A percentile compares a stretch with the other conserved stretches of the same genome.
Evolutionary conservation across 148 eudicot genomes (phyloP).

Genomic region (Selenicereus undatus): DNA sequence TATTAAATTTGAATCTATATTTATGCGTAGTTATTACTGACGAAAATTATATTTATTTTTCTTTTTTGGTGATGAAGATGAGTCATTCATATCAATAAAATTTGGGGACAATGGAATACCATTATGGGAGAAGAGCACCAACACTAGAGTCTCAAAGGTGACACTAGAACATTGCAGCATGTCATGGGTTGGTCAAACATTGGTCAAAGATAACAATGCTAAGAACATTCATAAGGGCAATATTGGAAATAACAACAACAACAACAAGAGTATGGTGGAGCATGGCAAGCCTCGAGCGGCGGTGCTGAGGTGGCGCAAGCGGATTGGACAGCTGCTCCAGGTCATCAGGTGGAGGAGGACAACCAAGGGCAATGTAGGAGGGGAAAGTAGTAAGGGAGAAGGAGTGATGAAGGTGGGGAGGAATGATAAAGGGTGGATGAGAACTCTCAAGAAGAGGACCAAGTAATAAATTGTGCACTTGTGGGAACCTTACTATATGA

Average conservation of each 20-base stretch:
- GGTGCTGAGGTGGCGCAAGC: constrained; percentile 25
- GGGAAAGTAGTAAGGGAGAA: constrained; percentile 6
- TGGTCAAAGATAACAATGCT: constrained; percentile 21
- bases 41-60: too few species aligned
- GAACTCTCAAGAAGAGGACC: constrained; percentile 2
- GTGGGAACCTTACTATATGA: not conserved
- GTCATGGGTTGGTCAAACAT: constrained; percentile 18
- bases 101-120: constrained; percentile 64
- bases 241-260: not conserved
- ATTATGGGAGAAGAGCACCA: constrained; percentile 56
- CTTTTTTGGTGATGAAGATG: constrained; percentile 24
- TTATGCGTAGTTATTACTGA: too few species aligned
- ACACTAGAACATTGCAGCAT: constrained; percentile 15
- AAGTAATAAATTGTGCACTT: not conserved
- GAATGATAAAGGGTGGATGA: constrained; percentile 3
- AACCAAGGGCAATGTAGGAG: constrained; percentile 10
- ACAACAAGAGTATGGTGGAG: constrained; percentile 24
- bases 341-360: constrained; percentile 24
- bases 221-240: not conserved
- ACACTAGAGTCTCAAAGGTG: constrained; percentile 7
- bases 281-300: constrained; percentile 12
- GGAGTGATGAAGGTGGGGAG: constrained; percentile 10
- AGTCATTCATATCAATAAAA: constrained; percentile 67
- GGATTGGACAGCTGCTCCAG: constrained; percentile 18
- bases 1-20: too few species aligned